These are phyloP conservation scores for Mycena sp. DNA, from an alignment of 1,284 basidiomycete genomes.

Conservation along the genomic window DNA sequence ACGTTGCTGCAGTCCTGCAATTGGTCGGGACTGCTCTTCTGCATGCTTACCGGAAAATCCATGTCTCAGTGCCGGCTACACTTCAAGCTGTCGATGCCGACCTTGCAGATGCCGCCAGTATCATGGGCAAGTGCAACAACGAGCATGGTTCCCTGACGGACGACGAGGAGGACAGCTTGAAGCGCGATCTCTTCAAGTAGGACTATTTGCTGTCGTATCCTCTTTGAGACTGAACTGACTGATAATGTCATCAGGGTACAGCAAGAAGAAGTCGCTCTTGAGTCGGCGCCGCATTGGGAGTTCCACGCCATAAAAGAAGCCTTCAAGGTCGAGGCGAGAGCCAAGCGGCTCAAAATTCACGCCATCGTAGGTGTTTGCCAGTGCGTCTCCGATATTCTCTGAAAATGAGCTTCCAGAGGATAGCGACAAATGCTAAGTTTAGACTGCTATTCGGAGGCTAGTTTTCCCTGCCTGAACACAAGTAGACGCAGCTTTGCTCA, in stretches of 20 bases:
- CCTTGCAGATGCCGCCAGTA: not conserved
- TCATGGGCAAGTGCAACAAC: not conserved
- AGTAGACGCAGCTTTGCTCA: not conserved
- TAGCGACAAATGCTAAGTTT: not conserved
- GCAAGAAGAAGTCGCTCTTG: not conserved
- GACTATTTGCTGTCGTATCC: no score
- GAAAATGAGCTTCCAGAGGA: not conserved
- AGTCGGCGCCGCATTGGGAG: not conserved
- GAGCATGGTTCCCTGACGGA: not conserved
- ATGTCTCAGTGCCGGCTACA: constrained; percentile 4
- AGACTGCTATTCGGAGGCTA: not conserved
- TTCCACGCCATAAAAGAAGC: not conserved
- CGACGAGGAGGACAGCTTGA: not conserved
- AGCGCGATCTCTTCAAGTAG: not conserved
- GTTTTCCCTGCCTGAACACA: not conserved
- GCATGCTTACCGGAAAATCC: not conserved
- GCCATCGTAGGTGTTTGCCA: not conserved
- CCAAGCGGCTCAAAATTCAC: not conserved
- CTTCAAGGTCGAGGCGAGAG: not conserved
- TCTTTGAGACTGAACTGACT: not conserved
- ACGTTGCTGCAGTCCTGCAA: not conserved
- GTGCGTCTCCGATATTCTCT: not conserved
- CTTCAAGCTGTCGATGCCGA: not conserved
- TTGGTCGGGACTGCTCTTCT: not conserved
- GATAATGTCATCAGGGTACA: not conserved